A percentile compares a stretch with the other conserved stretches of the same genome.
phyloP scores from a whole-genome alignment of 352 stramenopile genomes.

The Phytopythium montanum region DNA sequence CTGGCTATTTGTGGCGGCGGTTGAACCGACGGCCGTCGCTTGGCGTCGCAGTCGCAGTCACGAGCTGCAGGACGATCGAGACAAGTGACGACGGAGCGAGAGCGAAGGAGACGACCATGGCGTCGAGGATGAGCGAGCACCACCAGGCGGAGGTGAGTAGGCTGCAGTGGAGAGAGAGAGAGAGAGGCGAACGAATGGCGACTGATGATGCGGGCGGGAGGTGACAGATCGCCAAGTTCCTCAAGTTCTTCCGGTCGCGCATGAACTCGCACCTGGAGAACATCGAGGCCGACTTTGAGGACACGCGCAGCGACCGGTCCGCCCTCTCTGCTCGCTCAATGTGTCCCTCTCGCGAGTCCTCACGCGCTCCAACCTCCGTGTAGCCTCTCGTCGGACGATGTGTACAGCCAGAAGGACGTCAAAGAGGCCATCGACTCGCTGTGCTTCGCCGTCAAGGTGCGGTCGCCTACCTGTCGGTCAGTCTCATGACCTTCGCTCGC shows the following conservation, averaged over 20 bases:
- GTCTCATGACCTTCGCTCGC: too few species aligned
- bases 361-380: background rate
- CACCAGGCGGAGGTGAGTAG: constrained; percentile 61
- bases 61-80: background rate
- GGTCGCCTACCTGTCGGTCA: background rate
- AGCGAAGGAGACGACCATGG: constrained; percentile 7
- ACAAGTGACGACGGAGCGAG: background rate
- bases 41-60: background rate
- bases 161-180: background rate
- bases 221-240: constrained; percentile 65
- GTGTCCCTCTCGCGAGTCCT: background rate
- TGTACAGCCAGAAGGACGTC: constrained; percentile 84
- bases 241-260: constrained; percentile 84
- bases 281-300: constrained; percentile 82
- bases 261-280: constrained; percentile 75
- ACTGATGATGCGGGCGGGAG: background rate
- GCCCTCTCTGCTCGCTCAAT: background rate
- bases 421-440: constrained; percentile 71
- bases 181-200: background rate
- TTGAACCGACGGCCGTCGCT: background rate
- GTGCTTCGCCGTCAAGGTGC: constrained; percentile 76
- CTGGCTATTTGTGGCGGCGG: background rate
- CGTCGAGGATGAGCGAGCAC: constrained; percentile 34
- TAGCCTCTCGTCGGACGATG: constrained; percentile 70
- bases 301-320: constrained; percentile 72